Base-by-base conservation (phyloP, 108 stramenopile genomes). In the Cylindrotheca closterium region DNA sequence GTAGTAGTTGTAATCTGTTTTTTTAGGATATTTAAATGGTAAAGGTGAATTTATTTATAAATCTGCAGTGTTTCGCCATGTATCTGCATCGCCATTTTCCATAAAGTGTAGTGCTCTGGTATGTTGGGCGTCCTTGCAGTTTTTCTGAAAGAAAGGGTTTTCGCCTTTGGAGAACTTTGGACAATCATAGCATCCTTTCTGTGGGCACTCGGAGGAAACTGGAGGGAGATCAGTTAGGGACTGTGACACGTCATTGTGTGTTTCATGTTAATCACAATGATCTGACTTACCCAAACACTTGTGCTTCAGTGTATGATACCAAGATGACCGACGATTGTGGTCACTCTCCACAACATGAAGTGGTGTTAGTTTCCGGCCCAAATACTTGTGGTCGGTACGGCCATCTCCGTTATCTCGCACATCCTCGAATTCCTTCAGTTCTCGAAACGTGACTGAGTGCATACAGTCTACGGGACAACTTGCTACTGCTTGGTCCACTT, bases 401-500 rank as follows among this genome's bases (percentile, higher is more conserved):
- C 82, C 80, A 60, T 84, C 86, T 22, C 74, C 84, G 45, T 64
- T 63, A 73, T 88, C 87, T 28, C 91, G 58, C 8, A 82, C 75
- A 28, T 47, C 61, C 55, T 93, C 91, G 55, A 86, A 73, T 55
- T 89, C 82, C 51, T 82, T 73, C 47, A 93, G 53, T 69, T 87
- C 85, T 26, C 85, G 75, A 74, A 65, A 88, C 0, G 78, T 69
- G 4, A 93, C 78, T 24, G 58, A 58, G 51, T 93, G 88, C 91
- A 93, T 93, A 67, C 91, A 93, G 28, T 63, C 71, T 8, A 88
- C 91, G 7, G 91, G 91, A 54, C 91, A 93, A n/a, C 71, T 60
- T 32, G 71, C 47, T 4, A 89, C 83, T 30, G 88, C 88, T 5
- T 59, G 50, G 21, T 76, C 71, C 29, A 93, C 79, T 57, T 89